Percentiles rank a stretch among this genome's conserved stretches.
Conservation (phyloP, 441 rosid species). For the Flueggea neowawraea region DNA sequence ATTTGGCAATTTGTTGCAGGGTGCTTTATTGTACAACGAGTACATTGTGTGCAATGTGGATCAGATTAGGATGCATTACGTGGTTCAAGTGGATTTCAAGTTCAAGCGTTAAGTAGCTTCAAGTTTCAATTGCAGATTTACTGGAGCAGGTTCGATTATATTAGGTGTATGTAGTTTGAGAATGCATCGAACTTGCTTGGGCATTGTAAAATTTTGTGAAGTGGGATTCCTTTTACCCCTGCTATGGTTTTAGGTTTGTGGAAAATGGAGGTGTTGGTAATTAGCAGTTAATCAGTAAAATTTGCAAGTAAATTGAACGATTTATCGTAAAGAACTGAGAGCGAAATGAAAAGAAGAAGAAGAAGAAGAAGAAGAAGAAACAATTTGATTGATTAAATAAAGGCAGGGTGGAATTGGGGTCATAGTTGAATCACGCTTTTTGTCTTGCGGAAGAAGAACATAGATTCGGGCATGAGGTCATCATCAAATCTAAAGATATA, state of each 20-base stretch:
- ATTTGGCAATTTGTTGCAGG: conserved; percentile 40
- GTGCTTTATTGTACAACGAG: conserved; percentile 62
- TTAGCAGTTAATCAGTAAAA: no score
- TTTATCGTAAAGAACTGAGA: no score
- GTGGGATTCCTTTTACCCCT: no score
- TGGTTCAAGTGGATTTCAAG: conserved; percentile 75
- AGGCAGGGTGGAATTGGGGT: not conserved
- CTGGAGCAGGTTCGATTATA: no score
- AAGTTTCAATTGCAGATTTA: conserved; percentile 5
- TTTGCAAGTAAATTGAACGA: no score
- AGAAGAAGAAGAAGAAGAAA: no score
- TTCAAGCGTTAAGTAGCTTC: conserved; percentile 23
- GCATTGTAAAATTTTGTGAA: no score
- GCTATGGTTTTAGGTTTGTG: no score
- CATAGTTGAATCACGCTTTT: not conserved
- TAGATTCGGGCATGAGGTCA: conserved; percentile 64
- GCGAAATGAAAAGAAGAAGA: no score
- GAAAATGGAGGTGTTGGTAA: no score
- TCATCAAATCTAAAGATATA: conserved; percentile 56
- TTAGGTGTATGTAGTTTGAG: not conserved
- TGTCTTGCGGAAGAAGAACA: conserved; percentile 37
- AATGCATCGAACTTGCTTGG: not conserved
- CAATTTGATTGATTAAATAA: no score
- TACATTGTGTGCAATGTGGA: conserved; percentile 85
- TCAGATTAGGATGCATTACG: conserved; percentile 79